Base-by-base conservation (phyloP, 148 eudicot species). In the Rhododendron ferrugineum region DNA sequence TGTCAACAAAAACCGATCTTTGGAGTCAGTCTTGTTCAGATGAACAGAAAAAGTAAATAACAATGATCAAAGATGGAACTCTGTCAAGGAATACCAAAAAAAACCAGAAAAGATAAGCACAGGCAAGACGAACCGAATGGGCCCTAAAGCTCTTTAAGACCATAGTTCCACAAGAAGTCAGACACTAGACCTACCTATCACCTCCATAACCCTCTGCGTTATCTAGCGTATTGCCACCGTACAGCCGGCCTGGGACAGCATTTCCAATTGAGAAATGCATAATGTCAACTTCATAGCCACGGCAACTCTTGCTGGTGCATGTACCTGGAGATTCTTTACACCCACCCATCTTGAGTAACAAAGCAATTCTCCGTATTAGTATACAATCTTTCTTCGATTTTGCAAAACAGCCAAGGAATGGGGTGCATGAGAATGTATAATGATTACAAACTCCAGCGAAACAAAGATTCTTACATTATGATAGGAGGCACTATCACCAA, bases 231-330 rank as follows among this genome's bases (percentile, higher is more conserved):
- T 95, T 93, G 87, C 93, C 94, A 78, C 98, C 96, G 78, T 95
- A 95, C 28, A 95, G 54, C 62, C 98, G 91, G 7, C 98, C 98
- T 4, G 98, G 98, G 80, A 95, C 91, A 86, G 98, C 94, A 84
- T 79, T 94, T 84, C 98, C 98, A 89, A 95, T 70, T 28, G 98
- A 93, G 90, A 94, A 95, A 88, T 95, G 98, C 98, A 95, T 94
- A 74, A 95, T 88, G 85, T 95, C 98, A 73, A 95, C 98, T 90
- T 95, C 98, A 93, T 93, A 87, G 37, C 98, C 98, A 58, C 87
- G 94, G 80, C 98, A 95, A 83, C 79, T 94, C 86, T 91, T 94
- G 89, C 84, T 89, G 82, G 93, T 92, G 90, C 98, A 95, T 84
- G 91, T 18, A 32, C 22, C 86, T 14, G 93, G 91, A 6, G 91